A percentile compares a stretch with the other conserved stretches of the same genome.
Evolutionary conservation across 805 yeast genomes (phyloP).

Genomic region (Saccharomycopsis sp.): DNA sequence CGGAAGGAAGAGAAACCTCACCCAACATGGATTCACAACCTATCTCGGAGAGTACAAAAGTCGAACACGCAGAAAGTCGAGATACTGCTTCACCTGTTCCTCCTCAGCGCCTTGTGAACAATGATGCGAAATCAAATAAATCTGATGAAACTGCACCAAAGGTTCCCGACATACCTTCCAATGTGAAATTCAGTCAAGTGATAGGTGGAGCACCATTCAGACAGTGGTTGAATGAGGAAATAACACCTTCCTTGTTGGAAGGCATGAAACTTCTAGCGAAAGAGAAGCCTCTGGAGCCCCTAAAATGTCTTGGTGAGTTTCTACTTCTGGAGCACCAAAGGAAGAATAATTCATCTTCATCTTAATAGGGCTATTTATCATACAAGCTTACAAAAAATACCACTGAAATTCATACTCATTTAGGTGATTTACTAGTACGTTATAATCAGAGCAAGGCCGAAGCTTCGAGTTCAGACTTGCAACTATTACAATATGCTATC

Average conservation of each 20-base stretch:
- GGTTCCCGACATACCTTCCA: too few species aligned
- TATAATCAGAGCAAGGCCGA: too few species aligned
- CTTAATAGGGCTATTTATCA: too few species aligned
- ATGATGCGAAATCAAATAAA: too few species aligned
- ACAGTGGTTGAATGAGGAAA: slow-evolving; percentile 53
- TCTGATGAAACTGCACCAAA: too few species aligned
- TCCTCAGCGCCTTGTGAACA: too few species aligned
- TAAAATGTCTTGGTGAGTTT: slow-evolving; percentile 45
- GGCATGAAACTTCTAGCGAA: slow-evolving; percentile 51
- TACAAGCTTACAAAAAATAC: background rate
- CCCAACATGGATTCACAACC: too few species aligned
- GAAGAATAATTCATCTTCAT: slow-evolving; percentile 11
- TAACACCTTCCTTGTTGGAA: slow-evolving; percentile 53
- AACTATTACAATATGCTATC: slow-evolving; percentile 20
- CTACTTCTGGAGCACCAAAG: slow-evolving; percentile 33
- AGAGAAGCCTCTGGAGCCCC: slow-evolving; percentile 47
- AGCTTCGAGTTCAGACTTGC: slow-evolving; percentile 16
- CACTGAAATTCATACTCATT: background rate
- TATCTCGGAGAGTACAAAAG: too few species aligned
- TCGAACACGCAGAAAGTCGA: too few species aligned
- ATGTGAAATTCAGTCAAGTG: slow-evolving; percentile 36
- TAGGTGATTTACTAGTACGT: background rate
- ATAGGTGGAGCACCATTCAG: slow-evolving; percentile 70
- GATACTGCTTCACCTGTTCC: too few species aligned
- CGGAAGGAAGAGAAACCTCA: too few species aligned